Evolutionary conservation across 495 filamentous ascomycete species (phyloP).

Genomic region (Tuber borchii): DNA sequence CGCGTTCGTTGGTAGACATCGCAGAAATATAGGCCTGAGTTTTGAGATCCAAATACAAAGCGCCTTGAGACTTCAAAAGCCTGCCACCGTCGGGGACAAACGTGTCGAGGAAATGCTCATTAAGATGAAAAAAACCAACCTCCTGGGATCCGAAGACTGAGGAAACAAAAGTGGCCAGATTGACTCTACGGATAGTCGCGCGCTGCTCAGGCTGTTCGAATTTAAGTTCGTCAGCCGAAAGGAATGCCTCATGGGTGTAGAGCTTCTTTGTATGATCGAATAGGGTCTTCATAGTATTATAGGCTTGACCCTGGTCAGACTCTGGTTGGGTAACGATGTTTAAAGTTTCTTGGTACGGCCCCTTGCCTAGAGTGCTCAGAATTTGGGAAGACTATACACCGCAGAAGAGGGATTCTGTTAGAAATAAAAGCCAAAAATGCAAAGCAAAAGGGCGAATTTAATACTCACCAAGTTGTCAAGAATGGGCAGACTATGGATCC

Average conservation of each 20-base stretch:
- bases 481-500: slow-evolving; percentile 64
- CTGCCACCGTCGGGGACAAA: slow-evolving; percentile 73
- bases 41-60: slow-evolving; percentile 74
- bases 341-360: slow-evolving; percentile 64
- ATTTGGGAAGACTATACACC: slow-evolving; percentile 60
- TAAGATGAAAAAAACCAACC: slow-evolving; percentile 72
- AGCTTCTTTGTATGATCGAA: slow-evolving; percentile 76
- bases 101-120: slow-evolving; percentile 75
- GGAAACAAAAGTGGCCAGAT: slow-evolving; percentile 76
- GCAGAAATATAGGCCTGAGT: slow-evolving; percentile 77
- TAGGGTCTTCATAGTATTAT: slow-evolving; percentile 66
- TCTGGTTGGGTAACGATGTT: slow-evolving; percentile 64
- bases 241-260: slow-evolving; percentile 67
- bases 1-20: slow-evolving; percentile 56
- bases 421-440: not conserved
- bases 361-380: slow-evolving; percentile 60
- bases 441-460: not conserved
- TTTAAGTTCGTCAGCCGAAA: slow-evolving; percentile 65
- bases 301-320: slow-evolving; percentile 73
- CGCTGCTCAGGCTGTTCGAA: slow-evolving; percentile 61
- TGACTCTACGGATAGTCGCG: slow-evolving; percentile 75
- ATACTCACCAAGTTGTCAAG: slow-evolving; percentile 61
- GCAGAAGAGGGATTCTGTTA: slow-evolving; percentile 15
- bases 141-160: slow-evolving; percentile 78
- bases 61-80: slow-evolving; percentile 62